These are phyloP conservation scores for Picochlorum sp. DNA, from an alignment of 139 green algal genomes.

Conservation along the genomic window DNA sequence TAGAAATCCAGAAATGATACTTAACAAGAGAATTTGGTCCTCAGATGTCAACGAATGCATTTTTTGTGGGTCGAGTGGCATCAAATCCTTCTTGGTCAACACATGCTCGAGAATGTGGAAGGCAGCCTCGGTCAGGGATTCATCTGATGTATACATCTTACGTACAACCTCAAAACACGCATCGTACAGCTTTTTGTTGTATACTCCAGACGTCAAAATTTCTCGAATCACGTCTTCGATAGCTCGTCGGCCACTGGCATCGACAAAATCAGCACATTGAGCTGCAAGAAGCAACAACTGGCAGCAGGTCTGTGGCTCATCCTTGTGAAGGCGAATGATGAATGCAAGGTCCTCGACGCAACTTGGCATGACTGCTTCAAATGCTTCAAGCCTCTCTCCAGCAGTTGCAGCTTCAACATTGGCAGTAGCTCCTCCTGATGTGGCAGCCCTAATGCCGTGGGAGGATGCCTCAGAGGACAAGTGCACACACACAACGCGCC, in stretches of 20 bases:
- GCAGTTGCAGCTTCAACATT: constrained; percentile 31
- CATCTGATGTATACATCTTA: constrained; percentile 26
- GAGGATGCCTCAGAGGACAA: constrained; percentile 19
- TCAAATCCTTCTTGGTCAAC: background rate
- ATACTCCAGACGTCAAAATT: background rate
- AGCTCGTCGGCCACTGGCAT: constrained; percentile 26
- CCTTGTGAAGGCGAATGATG: constrained; percentile 24
- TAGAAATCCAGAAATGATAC: background rate
- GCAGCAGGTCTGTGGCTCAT: constrained; percentile 27
- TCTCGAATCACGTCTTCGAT: constrained; percentile 21
- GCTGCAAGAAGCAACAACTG: constrained; percentile 42
- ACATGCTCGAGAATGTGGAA: constrained; percentile 13
- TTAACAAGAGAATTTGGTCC: background rate
- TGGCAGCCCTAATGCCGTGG: constrained; percentile 34
- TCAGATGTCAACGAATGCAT: background rate
- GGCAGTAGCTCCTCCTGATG: constrained; percentile 20
- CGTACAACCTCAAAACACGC: constrained; percentile 24
- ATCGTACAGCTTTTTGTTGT: constrained; percentile 13
- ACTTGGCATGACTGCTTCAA: constrained; percentile 42
- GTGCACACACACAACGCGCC: constrained; percentile 37
- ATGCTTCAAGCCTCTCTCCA: constrained; percentile 34
- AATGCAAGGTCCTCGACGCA: constrained; percentile 27
- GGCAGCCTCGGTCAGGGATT: constrained; percentile 30
- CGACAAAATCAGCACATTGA: constrained; percentile 36
- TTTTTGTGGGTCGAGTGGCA: background rate